phyloP scores from a whole-genome alignment of 176 grass and related monocot species.

The Musa schizocarpa region DNA sequence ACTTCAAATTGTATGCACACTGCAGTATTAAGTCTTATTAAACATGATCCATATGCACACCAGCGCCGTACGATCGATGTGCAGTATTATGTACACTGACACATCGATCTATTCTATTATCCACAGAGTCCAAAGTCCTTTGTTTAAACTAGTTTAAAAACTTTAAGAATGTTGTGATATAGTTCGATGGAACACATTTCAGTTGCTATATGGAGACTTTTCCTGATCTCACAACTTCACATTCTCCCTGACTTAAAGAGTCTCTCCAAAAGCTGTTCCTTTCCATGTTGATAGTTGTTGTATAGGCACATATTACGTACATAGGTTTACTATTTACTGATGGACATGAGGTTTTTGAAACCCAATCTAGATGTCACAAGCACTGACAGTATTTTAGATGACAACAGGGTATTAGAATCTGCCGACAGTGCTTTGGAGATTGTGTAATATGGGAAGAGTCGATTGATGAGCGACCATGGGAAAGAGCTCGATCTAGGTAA shows the following conservation, averaged over 20 bases:
- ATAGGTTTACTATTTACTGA: not conserved
- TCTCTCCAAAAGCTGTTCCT: not conserved
- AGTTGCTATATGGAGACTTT: not conserved
- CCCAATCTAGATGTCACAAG: not conserved
- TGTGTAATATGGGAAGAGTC: slow-evolving; percentile 97
- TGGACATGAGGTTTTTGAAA: not conserved
- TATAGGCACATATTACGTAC: not conserved
- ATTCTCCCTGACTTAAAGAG: too few species aligned
- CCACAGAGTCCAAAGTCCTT: not conserved
- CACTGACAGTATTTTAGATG: not conserved
- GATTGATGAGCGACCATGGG: slow-evolving; percentile 87
- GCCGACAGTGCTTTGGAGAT: slow-evolving; percentile 63
- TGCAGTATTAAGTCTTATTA: not conserved
- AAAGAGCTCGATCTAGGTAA: slow-evolving; percentile 79
- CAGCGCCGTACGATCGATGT: too few species aligned
- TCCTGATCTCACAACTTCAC: not conserved
- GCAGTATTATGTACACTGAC: not conserved
- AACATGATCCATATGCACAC: not conserved
- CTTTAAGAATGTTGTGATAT: not conserved
- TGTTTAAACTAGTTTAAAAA: not conserved
- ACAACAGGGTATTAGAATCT: slow-evolving; percentile 63
- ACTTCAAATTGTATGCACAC: not conserved
- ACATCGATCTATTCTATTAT: not conserved
- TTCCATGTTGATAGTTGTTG: not conserved
- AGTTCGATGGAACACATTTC: not conserved